These are phyloP conservation scores for Dalbergia cochinchinensis DNA, from an alignment of 306 rosid species.

Conservation along the genomic window DNA sequence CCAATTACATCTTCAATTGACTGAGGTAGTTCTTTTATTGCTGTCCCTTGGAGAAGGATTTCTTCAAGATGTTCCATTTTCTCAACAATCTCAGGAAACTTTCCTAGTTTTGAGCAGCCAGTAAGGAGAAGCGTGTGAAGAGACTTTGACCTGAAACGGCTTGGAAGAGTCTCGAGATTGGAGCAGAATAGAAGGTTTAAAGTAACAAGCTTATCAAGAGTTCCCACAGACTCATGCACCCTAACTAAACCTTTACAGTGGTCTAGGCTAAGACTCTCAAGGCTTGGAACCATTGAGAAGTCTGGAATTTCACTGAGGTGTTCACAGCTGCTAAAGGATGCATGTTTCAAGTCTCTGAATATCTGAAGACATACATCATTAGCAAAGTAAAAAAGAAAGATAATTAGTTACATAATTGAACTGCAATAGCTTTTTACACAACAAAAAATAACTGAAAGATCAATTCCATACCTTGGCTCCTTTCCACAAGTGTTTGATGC, in stretches of 20 bases:
- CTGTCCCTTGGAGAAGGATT: constrained; percentile 32
- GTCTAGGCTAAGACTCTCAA: constrained; percentile 26
- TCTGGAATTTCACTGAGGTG: constrained; percentile 19
- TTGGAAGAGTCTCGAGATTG: constrained; percentile 28
- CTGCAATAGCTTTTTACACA: too few species aligned
- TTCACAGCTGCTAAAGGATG: constrained; percentile 16
- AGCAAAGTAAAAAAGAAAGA: too few species aligned
- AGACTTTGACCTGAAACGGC: neutral
- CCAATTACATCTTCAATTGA: constrained; percentile 4
- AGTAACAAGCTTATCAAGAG: constrained; percentile 24
- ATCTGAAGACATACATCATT: neutral
- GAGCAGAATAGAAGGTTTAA: constrained; percentile 20
- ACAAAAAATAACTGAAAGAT: neutral
- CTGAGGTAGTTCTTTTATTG: constrained; percentile 23
- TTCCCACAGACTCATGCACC: constrained; percentile 30
- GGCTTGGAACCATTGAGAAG: constrained; percentile 20
- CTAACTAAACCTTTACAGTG: constrained; percentile 7
- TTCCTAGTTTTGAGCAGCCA: constrained; percentile 21
- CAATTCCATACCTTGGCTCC: constrained; percentile 22
- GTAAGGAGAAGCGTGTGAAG: constrained; percentile 15
- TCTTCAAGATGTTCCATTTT: constrained; percentile 20
- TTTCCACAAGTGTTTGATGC: constrained; percentile 22
- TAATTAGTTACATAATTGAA: neutral
- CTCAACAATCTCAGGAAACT: constrained; percentile 13
- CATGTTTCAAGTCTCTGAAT: neutral